These are phyloP conservation scores for Tulasnella sp. DNA, from an alignment of 768 basidiomycete genomes.

Conservation along the genomic window DNA sequence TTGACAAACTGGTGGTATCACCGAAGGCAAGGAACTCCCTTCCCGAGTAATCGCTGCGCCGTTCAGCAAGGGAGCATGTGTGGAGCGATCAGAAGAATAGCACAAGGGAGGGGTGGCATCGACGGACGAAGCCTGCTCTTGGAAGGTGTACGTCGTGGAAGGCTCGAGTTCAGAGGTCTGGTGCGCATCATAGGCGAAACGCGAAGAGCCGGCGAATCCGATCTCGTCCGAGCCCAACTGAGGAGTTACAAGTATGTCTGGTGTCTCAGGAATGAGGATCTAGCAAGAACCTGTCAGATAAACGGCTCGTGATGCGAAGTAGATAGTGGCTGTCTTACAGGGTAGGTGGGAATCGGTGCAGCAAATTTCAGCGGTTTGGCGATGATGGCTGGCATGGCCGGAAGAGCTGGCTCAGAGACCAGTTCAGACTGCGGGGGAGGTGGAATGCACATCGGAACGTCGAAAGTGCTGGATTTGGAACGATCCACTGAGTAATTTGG, in stretches of 20 bases:
- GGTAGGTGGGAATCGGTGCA: neutral
- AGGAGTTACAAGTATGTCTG: neutral
- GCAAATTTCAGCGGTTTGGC: neutral
- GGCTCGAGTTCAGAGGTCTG: neutral
- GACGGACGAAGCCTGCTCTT: neutral
- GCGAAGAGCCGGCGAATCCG: neutral
- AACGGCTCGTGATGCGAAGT: neutral
- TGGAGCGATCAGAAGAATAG: neutral
- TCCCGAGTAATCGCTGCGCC: neutral
- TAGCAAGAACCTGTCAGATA: neutral
- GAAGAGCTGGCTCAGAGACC: neutral
- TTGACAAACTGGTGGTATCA: neutral
- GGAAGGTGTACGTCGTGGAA: neutral
- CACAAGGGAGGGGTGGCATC: neutral
- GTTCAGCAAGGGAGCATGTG: neutral
- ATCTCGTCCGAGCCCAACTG: neutral
- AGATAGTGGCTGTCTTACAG: neutral
- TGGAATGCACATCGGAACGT: neutral
- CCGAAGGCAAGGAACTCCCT: neutral
- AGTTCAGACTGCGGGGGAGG: neutral
- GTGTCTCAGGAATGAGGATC: neutral
- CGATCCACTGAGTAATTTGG: neutral
- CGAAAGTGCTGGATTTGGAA: neutral
- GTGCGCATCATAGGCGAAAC: neutral
- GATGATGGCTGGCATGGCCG: neutral